Evolutionary conservation across 2,329 filamentous ascomycete genomes (phyloP).

Genomic region (Trichoderma pleuroti): DNA sequence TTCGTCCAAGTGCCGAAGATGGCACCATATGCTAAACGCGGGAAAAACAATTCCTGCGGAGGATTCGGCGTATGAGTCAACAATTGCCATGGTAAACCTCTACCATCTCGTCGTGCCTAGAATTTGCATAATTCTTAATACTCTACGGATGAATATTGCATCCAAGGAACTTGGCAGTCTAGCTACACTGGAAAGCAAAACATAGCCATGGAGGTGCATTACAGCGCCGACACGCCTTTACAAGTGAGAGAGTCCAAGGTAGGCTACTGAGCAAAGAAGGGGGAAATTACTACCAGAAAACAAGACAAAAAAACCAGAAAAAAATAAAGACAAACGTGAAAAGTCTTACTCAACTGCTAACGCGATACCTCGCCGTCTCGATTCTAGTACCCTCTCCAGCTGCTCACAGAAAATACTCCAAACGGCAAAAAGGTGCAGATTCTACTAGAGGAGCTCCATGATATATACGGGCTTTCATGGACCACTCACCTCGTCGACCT

Average conservation of each 20-base stretch:
- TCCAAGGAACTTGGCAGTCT: not conserved
- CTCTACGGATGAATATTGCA: not conserved
- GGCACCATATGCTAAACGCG: not conserved
- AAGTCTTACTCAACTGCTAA: not conserved
- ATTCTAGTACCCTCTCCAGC: not conserved
- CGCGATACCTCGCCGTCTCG: not conserved
- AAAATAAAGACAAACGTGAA: not conserved
- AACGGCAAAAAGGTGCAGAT: slow-evolving; percentile 13
- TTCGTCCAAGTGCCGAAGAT: not conserved
- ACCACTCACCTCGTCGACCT: not conserved
- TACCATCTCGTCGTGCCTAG: not conserved
- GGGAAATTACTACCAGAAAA: not conserved
- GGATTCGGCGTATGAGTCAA: slow-evolving; percentile 2
- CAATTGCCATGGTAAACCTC: not conserved
- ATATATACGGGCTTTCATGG: not conserved
- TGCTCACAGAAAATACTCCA: not conserved
- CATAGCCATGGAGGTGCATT: not conserved
- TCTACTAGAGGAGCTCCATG: not conserved
- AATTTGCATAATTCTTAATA: not conserved
- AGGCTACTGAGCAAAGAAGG: not conserved
- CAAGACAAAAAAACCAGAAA: not conserved
- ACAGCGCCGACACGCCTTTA: not conserved
- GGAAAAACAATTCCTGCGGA: not conserved
- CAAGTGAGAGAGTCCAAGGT: not conserved
- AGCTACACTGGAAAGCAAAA: not conserved